These are phyloP conservation scores for Aspergillus wentii DNA, from an alignment of 495 filamentous ascomycete genomes.

Conservation along the genomic window DNA sequence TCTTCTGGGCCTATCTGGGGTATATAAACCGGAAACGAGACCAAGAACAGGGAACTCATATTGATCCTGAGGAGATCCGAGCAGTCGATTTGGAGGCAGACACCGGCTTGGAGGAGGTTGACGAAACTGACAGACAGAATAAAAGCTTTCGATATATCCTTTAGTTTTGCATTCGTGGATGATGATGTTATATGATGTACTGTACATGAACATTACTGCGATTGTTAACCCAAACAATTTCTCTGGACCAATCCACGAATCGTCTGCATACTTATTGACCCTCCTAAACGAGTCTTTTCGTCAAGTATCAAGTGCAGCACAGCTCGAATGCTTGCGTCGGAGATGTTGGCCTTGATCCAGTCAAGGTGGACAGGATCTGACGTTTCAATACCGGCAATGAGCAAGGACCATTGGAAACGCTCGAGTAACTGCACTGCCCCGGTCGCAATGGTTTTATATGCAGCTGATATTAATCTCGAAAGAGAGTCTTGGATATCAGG, in stretches of 20 bases:
- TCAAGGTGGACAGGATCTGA: constrained; percentile 8
- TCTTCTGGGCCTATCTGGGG: constrained; percentile 5
- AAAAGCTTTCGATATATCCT: constrained; percentile 13
- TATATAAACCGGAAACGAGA: constrained; percentile 7
- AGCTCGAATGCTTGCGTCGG: constrained; percentile 3
- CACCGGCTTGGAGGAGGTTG: constrained; percentile 8
- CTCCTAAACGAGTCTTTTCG: no score
- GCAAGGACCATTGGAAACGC: constrained; percentile 11
- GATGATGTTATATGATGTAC: no score
- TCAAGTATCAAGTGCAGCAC: no score
- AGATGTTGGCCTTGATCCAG: constrained; percentile 6
- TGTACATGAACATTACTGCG: no score
- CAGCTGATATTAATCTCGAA: constrained; percentile 1
- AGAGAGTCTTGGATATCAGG: constrained; percentile 1
- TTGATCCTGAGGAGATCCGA: constrained; percentile 11
- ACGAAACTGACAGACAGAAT: constrained; percentile 15
- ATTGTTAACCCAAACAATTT: no score
- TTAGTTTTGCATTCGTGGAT: no score
- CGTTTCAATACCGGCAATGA: constrained; percentile 7
- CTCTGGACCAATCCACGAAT: no score
- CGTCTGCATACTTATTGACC: no score
- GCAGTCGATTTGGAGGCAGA: constrained; percentile 7
- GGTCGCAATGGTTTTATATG: constrained; percentile 3
- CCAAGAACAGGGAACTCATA: constrained; percentile 7
- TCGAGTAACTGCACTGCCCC: constrained; percentile 8